Conservation (phyloP, 495 filamentous ascomycete species). For the Xylaria telfairii region DNA sequence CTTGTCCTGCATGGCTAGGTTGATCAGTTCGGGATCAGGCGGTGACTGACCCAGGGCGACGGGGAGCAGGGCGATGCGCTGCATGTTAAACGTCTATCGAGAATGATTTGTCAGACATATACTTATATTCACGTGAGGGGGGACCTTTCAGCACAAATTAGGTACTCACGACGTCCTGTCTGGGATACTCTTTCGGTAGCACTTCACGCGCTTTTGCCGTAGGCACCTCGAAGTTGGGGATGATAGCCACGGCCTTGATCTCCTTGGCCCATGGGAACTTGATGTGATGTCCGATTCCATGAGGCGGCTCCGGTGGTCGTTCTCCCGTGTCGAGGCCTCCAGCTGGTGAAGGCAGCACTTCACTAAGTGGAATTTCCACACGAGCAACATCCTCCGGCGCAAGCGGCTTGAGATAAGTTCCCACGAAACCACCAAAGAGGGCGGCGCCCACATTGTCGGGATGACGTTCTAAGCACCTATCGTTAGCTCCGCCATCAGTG, state of each 20-base stretch:
- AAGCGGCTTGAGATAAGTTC: slow-evolving; percentile 91
- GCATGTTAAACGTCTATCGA: slow-evolving; percentile 84
- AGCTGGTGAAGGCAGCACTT: slow-evolving; percentile 85
- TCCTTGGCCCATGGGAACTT: slow-evolving; percentile 90
- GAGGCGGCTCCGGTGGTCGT: slow-evolving; percentile 82
- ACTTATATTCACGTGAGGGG: background rate
- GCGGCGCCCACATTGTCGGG: slow-evolving; percentile 97
- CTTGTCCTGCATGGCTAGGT: slow-evolving; percentile 96
- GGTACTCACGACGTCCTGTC: slow-evolving; percentile 75
- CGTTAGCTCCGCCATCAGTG: slow-evolving; percentile 25
- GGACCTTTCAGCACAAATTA: background rate
- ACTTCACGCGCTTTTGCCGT: slow-evolving; percentile 87
- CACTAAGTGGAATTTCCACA: slow-evolving; percentile 92
- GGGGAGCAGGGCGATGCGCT: slow-evolving; percentile 86
- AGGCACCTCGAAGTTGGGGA: slow-evolving; percentile 90
- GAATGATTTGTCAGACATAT: background rate
- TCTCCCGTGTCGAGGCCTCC: slow-evolving; percentile 88
- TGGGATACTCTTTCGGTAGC: slow-evolving; percentile 74
- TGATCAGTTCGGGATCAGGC: slow-evolving; percentile 91
- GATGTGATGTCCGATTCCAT: slow-evolving; percentile 89
- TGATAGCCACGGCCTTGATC: slow-evolving; percentile 93
- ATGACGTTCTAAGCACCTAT: slow-evolving; percentile 71
- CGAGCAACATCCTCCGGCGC: slow-evolving; percentile 82
- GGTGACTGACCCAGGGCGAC: slow-evolving; percentile 84
- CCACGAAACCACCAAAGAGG: slow-evolving; percentile 95